Evolutionary conservation across 257 asterid species (phyloP), one percentile per base, ranked within the genome.

Genomic region (Cynanchum wilfordii): DNA sequence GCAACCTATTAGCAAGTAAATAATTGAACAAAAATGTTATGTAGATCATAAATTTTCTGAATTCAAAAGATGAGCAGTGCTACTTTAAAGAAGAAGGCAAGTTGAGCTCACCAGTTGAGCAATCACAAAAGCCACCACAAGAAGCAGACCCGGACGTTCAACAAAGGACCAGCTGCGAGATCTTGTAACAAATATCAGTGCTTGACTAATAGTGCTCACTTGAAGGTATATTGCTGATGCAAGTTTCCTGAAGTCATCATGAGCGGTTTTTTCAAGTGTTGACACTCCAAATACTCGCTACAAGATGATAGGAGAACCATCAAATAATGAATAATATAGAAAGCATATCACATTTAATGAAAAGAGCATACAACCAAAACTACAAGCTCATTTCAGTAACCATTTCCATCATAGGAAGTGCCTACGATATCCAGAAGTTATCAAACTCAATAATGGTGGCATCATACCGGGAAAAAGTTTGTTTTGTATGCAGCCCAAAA

Each of bases 171-270:
- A 94, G 84, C 84, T 89, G 73, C 97, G 76, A 45, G 99, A 94
- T 84, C 99, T 85, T 50, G 99, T 94, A 22, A 94, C 99, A 63
- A 94, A 94, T 74, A 94, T 94, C 69, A 94, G 81, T 49, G 99
- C 99, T 86, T 91, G 98, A 71, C 98, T 93, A 76, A 93, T 87
- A 12, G 94, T 93, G 89, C 98, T 93, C 82, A 93, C 97, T 88
- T 93, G 98, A 73, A 93, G 97, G 79, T 93, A 93, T 74, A 93
- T 81, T 55, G 97, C 98, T 29, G 98, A 91, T 25, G 98, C 97
- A 68, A 93, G 98, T 88, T 93, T 93, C 71, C 97, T 85, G 66
- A 91, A 91, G 89, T 93, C 97, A 19, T 93, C 97, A 38, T 81
- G 89, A 44, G 98, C 98, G 16, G 92, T 87, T 79, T 84, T 94